Base-by-base conservation (phyloP, 768 basidiomycete species). In the Amanita rimosa region DNA sequence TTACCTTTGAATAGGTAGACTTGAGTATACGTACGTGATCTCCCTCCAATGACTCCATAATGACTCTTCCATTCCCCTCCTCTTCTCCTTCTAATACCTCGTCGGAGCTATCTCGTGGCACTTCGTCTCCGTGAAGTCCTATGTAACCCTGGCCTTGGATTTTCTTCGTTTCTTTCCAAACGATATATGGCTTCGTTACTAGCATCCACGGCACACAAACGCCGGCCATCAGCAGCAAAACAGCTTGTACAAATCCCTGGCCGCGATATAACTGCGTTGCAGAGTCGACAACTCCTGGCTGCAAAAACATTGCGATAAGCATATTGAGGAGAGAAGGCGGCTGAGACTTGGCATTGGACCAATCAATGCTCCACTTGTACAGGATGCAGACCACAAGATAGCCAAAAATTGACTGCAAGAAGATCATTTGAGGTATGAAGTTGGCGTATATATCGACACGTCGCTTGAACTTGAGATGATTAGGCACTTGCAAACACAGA, bases 341-440 rank as follows among this genome's bases (percentile, higher is more conserved):
- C 31, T 70, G 66, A 6, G 75, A 78, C 2, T 74, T 55, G 10
- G 82, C 72, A 46, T 69, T 73, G 5, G 79, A 71, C 96, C 96
- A 99, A 66, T 99, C 90, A 52, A 92, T 73, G 22, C 80, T 76
- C 96, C 96, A 99, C 63, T 99, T 98, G 82, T 94, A 93, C 57
- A 97, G 63, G 67, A 98, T 96, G 67, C 89, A 93, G 50, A 95
- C 52, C 46, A 87, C 87, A 31, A 98, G 79, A 64, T 98, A 98
- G 46, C 95, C 96, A 59, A 99, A 99, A 64, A 99, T 96, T 14
- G 89, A 93, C 63, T 95, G 88, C 55, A 99, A 71, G 76, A 99
- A 99, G 53, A 98, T 78, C 73, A 99, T 85, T 64, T 97, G 94
- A 27, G 96, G 96, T 50, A 98, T 75, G 67, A 97, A 98, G 64